Evolutionary conservation across 768 basidiomycete species (phyloP).

Genomic region (Macrocybe gigantea): DNA sequence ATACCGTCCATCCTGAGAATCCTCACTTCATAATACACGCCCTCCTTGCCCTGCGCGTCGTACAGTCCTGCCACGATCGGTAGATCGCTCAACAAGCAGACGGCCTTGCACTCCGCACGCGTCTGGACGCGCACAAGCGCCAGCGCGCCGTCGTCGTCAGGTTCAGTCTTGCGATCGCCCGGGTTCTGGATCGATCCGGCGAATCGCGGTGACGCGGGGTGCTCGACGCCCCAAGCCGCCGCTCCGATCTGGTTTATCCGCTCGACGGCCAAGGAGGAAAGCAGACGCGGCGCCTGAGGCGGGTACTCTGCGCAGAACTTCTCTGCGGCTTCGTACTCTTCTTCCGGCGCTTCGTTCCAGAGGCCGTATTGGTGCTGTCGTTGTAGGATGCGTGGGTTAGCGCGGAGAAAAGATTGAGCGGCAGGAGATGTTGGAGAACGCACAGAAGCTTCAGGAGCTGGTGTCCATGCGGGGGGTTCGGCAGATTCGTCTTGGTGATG

Average conservation of each 20-base stretch:
- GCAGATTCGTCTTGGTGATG: neutral
- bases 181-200: slow-evolving; percentile 32
- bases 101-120: slow-evolving; percentile 33
- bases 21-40: slow-evolving; percentile 61
- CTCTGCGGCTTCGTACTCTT: slow-evolving; percentile 48
- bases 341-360: slow-evolving; percentile 49
- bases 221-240: slow-evolving; percentile 48
- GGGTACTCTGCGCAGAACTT: slow-evolving; percentile 40
- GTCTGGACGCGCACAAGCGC: slow-evolving; percentile 39
- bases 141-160: slow-evolving; percentile 2
- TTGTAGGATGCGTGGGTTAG: neutral
- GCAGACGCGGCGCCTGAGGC: slow-evolving; percentile 33
- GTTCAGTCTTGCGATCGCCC: slow-evolving; percentile 22
- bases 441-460: slow-evolving; percentile 49
- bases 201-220: slow-evolving; percentile 36
- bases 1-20: slow-evolving; percentile 53
- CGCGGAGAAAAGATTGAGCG: neutral
- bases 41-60: slow-evolving; percentile 43
- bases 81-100: slow-evolving; percentile 52
- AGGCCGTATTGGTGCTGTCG: slow-evolving; percentile 40
- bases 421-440: slow-evolving; percentile 3
- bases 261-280: slow-evolving; percentile 50
- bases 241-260: slow-evolving; percentile 40
- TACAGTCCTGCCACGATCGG: slow-evolving; percentile 60
- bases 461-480: slow-evolving; percentile 49